These are phyloP conservation scores for Trichosporon asahii DNA, from an alignment of 1,284 basidiomycete species.

Conservation along the genomic window DNA sequence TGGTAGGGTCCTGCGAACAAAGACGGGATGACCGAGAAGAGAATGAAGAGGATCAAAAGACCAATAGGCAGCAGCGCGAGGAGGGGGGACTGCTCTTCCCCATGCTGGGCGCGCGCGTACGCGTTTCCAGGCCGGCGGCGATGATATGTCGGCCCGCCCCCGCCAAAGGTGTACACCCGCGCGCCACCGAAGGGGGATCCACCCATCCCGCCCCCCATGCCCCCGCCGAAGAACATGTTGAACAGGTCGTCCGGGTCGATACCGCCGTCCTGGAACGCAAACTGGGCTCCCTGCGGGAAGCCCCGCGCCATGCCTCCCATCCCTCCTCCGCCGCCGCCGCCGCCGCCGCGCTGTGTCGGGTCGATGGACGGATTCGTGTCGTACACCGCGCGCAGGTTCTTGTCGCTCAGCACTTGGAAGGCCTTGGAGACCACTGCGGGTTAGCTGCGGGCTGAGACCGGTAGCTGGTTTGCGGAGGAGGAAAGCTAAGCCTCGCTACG, in stretches of 20 bases:
- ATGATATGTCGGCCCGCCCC: constrained; percentile 54
- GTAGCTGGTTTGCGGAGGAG: too few relatives aligned
- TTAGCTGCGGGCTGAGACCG: too few relatives aligned
- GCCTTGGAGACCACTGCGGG: constrained; percentile 91
- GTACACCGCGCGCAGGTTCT: constrained; percentile 84
- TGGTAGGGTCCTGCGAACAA: constrained; percentile 62
- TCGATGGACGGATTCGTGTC: constrained; percentile 80
- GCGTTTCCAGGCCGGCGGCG: neutral
- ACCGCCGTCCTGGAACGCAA: constrained; percentile 76
- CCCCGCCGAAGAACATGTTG: constrained; percentile 91
- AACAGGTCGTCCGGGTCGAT: constrained; percentile 94
- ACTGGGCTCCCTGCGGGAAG: constrained; percentile 48
- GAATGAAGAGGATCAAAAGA: constrained; percentile 75
- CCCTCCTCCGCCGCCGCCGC: constrained; percentile 59
- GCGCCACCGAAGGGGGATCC: constrained; percentile 58
- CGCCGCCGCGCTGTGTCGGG: constrained; percentile 76
- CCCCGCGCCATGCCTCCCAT: constrained; percentile 53
- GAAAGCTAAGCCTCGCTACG: too few relatives aligned
- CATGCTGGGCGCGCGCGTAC: constrained; percentile 25
- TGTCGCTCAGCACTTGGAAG: constrained; percentile 89
- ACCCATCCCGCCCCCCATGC: constrained; percentile 57
- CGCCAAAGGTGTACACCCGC: constrained; percentile 54
- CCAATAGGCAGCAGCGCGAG: constrained; percentile 83
- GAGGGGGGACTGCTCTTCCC: constrained; percentile 60
- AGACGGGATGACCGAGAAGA: constrained; percentile 77